Percentiles rank a stretch among this genome's conserved stretches.
These are phyloP conservation scores for Debaryomyces maramus DNA, from an alignment of 805 yeast species.

Conservation along the genomic window DNA sequence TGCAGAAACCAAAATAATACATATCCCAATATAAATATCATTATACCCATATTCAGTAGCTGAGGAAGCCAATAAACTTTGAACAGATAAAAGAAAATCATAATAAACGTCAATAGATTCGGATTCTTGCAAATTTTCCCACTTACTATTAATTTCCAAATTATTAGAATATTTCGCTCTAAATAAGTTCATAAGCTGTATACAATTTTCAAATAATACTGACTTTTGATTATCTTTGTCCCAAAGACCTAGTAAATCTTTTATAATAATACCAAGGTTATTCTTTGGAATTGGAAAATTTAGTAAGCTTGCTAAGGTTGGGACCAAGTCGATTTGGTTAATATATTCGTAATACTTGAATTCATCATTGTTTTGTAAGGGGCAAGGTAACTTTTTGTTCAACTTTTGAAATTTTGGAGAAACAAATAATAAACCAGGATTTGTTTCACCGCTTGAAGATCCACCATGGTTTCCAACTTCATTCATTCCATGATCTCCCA, in stretches of 20 bases:
- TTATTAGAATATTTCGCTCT: conserved; percentile 35
- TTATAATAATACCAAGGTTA: conserved; percentile 70
- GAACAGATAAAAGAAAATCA: conserved; percentile 46
- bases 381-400: conserved; percentile 29
- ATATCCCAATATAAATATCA: conserved; percentile 41
- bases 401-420: conserved; percentile 55
- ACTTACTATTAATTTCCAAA: conserved; percentile 9
- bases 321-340: conserved; percentile 73
- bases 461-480: conserved; percentile 97
- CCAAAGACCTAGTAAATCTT: conserved; percentile 57
- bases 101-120: conserved; percentile 11
- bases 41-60: conserved; percentile 72
- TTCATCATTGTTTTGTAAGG: conserved; percentile 38
- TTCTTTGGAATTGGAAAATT: conserved; percentile 71
- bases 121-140: conserved; percentile 11
- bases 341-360: conserved; percentile 55
- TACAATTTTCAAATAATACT: conserved; percentile 54
- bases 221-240: conserved; percentile 28
- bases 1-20: conserved; percentile 27
- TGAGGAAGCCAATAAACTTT: conserved; percentile 50
- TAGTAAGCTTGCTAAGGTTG: conserved; percentile 61
- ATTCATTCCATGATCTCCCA: conserved; percentile 98
- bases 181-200: conserved; percentile 53
- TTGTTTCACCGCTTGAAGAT: conserved; percentile 87
- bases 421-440: conserved; percentile 72